Evolutionary conservation across 495 filamentous ascomycete genomes (phyloP).

Genomic region (Ascodesmis nigricans): DNA sequence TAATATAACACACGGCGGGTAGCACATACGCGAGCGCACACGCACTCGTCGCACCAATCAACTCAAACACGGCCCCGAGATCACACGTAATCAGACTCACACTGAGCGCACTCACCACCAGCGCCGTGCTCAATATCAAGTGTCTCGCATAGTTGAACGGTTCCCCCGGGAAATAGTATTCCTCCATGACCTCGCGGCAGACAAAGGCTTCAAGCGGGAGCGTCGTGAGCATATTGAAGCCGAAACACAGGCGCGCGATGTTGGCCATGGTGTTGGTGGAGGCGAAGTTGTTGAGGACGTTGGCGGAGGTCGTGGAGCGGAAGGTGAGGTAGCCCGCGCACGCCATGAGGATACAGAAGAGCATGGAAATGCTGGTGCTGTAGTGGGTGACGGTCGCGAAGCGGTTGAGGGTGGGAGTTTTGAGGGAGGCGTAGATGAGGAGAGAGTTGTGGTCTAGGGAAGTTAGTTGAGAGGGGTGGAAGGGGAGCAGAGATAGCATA

Average conservation of each 20-base stretch:
- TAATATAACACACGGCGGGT: slow-evolving; percentile 85
- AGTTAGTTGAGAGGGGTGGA: slow-evolving; percentile 11
- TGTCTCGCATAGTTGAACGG: slow-evolving; percentile 68
- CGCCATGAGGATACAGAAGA: slow-evolving; percentile 75
- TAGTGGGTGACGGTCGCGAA: slow-evolving; percentile 84
- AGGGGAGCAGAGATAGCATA: slow-evolving; percentile 20
- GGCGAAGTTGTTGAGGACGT: slow-evolving; percentile 95
- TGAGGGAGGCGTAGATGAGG: slow-evolving; percentile 87
- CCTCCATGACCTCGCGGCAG: slow-evolving; percentile 86
- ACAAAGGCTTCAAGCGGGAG: slow-evolving; percentile 91
- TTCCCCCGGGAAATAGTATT: slow-evolving; percentile 68
- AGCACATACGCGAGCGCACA: slow-evolving; percentile 88
- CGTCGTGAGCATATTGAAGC: slow-evolving; percentile 95
- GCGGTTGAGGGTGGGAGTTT: slow-evolving; percentile 81
- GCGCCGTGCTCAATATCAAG: slow-evolving; percentile 54
- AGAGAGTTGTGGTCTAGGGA: slow-evolving; percentile 72
- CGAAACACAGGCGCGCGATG: slow-evolving; percentile 81
- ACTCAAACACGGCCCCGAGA: slow-evolving; percentile 77
- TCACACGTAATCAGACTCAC: slow-evolving; percentile 73
- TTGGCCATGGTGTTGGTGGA: slow-evolving; percentile 77
- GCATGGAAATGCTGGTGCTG: slow-evolving; percentile 65
- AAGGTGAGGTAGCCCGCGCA: slow-evolving; percentile 80
- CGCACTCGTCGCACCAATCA: slow-evolving; percentile 85
- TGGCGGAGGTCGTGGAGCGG: slow-evolving; percentile 73
- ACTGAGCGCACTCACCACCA: slow-evolving; percentile 60